These are phyloP conservation scores for Cyberlindnera subsufficiens DNA, from an alignment of 805 yeast genomes.

Conservation along the genomic window DNA sequence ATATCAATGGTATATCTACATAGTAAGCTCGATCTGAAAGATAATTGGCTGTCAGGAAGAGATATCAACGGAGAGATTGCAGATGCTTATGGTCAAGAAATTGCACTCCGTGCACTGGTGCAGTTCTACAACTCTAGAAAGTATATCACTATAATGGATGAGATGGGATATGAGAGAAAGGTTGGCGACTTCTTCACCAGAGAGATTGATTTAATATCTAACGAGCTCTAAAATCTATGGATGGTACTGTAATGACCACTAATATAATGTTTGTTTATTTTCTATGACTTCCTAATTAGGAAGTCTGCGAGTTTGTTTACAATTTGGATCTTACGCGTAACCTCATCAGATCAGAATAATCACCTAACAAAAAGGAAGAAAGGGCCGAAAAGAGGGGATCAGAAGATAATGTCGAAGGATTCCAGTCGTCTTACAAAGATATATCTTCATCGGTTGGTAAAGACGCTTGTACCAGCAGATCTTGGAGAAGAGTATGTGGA, in stretches of 20 bases:
- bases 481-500: conserved; percentile 10
- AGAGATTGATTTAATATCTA: conserved; percentile 28
- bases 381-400: background rate
- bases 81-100: conserved; percentile 79
- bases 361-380: background rate
- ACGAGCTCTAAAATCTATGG: background rate
- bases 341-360: background rate
- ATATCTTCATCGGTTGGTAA: conserved; percentile 17
- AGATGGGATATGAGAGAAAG: conserved; percentile 47
- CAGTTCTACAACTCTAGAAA: conserved; percentile 68
- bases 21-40: conserved; percentile 64
- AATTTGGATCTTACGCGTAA: background rate
- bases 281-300: conserved; percentile 2
- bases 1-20: conserved; percentile 82
- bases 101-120: conserved; percentile 70
- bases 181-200: conserved; percentile 36
- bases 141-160: conserved; percentile 46
- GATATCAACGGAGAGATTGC: conserved; percentile 71
- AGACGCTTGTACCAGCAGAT: conserved; percentile 8
- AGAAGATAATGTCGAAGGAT: background rate
- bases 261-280: background rate
- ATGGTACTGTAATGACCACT: background rate
- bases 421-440: conserved; percentile 1
- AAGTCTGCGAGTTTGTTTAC: conserved; percentile 10
- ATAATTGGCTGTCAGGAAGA: conserved; percentile 83